Evolutionary conservation across 768 basidiomycete genomes (phyloP).

Genomic region (Tulasnella sp.): DNA sequence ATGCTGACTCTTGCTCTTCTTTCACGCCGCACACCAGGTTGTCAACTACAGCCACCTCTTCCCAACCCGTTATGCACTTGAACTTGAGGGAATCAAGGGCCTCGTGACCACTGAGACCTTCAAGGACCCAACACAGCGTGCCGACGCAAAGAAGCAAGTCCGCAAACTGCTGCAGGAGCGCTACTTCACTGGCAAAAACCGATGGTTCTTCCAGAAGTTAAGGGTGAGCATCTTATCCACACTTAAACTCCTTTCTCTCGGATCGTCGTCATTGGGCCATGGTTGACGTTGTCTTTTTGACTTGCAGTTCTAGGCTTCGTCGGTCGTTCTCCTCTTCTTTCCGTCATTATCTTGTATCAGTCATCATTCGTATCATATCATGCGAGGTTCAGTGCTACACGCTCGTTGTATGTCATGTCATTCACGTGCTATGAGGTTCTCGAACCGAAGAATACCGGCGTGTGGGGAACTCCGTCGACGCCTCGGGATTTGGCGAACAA

Average conservation of each 20-base stretch:
- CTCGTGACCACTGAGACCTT: slow-evolving; percentile 77
- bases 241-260: background rate
- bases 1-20: background rate
- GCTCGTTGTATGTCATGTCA: background rate
- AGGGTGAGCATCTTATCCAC: slow-evolving; percentile 42
- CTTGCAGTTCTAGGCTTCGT: slow-evolving; percentile 1
- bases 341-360: slow-evolving; percentile 1
- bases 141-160: slow-evolving; percentile 89
- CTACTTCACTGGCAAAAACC: slow-evolving; percentile 89
- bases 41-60: slow-evolving; percentile 99
- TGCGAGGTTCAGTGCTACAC: background rate
- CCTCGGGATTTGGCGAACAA: background rate
- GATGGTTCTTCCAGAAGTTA: slow-evolving; percentile 90
- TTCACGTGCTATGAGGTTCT: background rate
- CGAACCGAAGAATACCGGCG: background rate
- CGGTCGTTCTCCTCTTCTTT: background rate
- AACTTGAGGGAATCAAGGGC: slow-evolving; percentile 90
- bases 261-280: background rate
- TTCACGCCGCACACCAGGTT: slow-evolving; percentile 34
- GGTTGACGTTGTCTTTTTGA: background rate
- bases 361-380: background rate
- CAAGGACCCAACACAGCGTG: slow-evolving; percentile 93
- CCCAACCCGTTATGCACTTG: slow-evolving; percentile 97
- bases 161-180: slow-evolving; percentile 96
- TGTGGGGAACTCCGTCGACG: background rate